Evolutionary conservation across 2,329 filamentous ascomycete species (phyloP), one percentile per base, ranked within the genome.

Genomic region (Colletotrichum siamense): DNA sequence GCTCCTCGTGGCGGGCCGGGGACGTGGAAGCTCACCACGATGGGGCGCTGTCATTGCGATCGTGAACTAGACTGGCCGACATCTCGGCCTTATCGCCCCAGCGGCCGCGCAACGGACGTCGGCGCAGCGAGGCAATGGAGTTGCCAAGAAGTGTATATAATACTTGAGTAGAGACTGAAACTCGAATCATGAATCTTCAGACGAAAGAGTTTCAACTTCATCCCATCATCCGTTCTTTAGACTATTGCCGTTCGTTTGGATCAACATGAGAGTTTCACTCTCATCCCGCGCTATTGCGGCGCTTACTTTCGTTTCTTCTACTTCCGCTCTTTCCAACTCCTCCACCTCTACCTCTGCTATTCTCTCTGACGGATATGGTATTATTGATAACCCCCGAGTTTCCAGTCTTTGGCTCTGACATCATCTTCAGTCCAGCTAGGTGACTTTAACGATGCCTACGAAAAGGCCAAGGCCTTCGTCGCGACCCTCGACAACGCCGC

Each of bases 381-480:
- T 4, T 22, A 12, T 13, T 28, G 9, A 44, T 1, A 13, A 18
- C 13, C 16, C 16, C 13, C 7, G 4, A 22, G 7, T n/a, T 28
- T 2, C 12, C 13, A 5, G 28, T 22, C 5, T 7, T 36, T 22
- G 5, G 5, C 10, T 24, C 71, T 74, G 15, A 74, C 32, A 22
- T 16, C 2, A 3, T n/a, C 15, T 22, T 5, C 15, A 74, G 71
- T 74, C n/a, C 61, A 69, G 32, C 44, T 74, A 30, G 71, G 71
- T 22, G 61, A 57, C 16, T 74, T 70, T 10, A 68, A 71, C 15
- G 44, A 39, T 8, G 67, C 71, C 32, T 74, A 74, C 39, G 57
- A 74, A 39, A 74, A 74, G 59, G 71, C 71, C 59, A 70, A 74
- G 59, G 44, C 66, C 7, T 74, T 74, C 32, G 71, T 74, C 15